Conservation (phyloP, 371 early-diverging fungal species). For the Vairimorpha necatrix region DNA sequence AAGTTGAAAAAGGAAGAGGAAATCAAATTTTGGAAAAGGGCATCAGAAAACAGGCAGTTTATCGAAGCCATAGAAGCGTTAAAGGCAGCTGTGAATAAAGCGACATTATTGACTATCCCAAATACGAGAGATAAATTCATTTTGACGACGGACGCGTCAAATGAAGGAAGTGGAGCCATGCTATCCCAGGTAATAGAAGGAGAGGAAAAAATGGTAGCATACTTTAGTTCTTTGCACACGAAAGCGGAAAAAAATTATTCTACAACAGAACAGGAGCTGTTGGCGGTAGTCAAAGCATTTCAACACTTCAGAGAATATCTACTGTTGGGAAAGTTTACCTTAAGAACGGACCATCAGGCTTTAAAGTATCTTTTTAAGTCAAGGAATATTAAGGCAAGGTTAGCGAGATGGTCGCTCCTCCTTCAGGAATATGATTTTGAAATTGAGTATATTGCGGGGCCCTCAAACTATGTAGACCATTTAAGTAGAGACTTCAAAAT, state of each 20-base stretch:
- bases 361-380: slow-evolving; percentile 14
- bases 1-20: background rate
- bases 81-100: background rate
- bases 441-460: slow-evolving; percentile 25
- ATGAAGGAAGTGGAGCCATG: slow-evolving; percentile 22
- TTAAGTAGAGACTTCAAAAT: slow-evolving; percentile 14
- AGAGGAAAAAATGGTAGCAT: slow-evolving; percentile 10
- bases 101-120: background rate
- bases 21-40: background rate
- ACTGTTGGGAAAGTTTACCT: slow-evolving; percentile 1
- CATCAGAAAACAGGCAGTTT: background rate
- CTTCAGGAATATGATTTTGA: slow-evolving; percentile 36
- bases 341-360: slow-evolving; percentile 32
- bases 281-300: slow-evolving; percentile 12
- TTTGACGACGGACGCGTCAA: slow-evolving; percentile 43
- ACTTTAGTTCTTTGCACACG: background rate
- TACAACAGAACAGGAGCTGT: slow-evolving; percentile 24
- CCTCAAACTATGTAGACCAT: slow-evolving; percentile 1
- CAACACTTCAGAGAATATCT: slow-evolving; percentile 32
- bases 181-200: slow-evolving; percentile 19
- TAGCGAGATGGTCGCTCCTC: background rate
- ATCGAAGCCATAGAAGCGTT: background rate
- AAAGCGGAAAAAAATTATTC: slow-evolving; percentile 30
- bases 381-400: background rate
- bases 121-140: slow-evolving; percentile 21